Evolutionary conservation across 805 yeast genomes (phyloP).

Genomic region (Candida takata): DNA sequence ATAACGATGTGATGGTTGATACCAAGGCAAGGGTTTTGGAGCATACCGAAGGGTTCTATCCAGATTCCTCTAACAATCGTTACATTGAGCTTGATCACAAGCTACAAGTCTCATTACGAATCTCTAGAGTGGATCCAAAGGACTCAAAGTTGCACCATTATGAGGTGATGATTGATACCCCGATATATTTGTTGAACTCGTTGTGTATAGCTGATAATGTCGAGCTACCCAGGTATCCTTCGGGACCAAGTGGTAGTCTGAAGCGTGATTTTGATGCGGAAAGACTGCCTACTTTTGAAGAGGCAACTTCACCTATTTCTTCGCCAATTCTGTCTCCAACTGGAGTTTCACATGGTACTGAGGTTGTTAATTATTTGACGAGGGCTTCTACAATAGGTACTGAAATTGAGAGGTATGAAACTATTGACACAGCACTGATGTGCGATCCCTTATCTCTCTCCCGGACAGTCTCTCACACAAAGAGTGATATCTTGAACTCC

Average conservation of each 20-base stretch:
- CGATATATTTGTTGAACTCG: constrained; percentile 47
- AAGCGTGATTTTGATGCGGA: constrained; percentile 10
- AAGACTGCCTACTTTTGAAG: constrained; percentile 56
- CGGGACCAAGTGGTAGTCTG: constrained; percentile 5
- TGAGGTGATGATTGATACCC: constrained; percentile 77
- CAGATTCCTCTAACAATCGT: constrained; percentile 55
- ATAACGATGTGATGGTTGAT: constrained; percentile 9
- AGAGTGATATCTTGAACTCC: constrained; percentile 10
- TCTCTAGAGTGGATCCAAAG: constrained; percentile 52
- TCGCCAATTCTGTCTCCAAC: constrained; percentile 19
- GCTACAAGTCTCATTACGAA: constrained; percentile 61
- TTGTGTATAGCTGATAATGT: constrained; percentile 31
- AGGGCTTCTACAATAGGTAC: constrained; percentile 17
- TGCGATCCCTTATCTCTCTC: too few species aligned
- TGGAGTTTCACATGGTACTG: constrained; percentile 10
- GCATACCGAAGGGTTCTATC: constrained; percentile 22
- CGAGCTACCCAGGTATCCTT: constrained; percentile 31
- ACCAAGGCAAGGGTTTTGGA: constrained; percentile 9
- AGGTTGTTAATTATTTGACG: constrained; percentile 14
- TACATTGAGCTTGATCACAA: constrained; percentile 61
- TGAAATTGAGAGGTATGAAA: neutral
- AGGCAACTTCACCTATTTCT: constrained; percentile 46
- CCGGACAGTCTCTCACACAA: constrained; percentile 7
- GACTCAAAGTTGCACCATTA: constrained; percentile 55
- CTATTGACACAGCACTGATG: too few species aligned